Evolutionary conservation across 345 rosid species (phyloP).

Genomic region (Clarkia xantiana): DNA sequence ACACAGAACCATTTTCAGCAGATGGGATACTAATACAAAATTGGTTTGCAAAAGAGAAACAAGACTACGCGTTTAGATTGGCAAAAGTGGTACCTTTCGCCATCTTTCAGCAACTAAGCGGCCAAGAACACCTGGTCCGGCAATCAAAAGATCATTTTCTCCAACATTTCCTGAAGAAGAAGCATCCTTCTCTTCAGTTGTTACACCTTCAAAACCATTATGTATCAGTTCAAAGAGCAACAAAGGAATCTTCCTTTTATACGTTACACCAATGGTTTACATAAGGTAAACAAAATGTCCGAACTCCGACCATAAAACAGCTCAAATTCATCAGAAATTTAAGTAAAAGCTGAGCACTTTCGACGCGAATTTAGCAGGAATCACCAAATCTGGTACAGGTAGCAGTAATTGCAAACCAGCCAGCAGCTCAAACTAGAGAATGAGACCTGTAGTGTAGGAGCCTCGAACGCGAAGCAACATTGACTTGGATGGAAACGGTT

Average conservation of each 20-base stretch:
- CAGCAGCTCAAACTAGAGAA: too few species aligned
- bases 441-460: too few species aligned
- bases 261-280: background rate
- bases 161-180: constrained; percentile 38
- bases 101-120: constrained; percentile 84
- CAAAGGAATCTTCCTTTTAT: background rate
- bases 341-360: too few species aligned
- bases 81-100: constrained; percentile 40
- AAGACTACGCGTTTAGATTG: background rate
- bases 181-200: constrained; percentile 27
- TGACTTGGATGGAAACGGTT: too few species aligned
- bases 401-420: too few species aligned
- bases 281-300: background rate
- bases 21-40: background rate
- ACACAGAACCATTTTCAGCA: background rate
- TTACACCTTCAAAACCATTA: constrained; percentile 22
- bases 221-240: background rate
- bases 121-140: constrained; percentile 95
- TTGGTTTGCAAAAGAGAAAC: background rate
- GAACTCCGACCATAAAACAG: too few species aligned
- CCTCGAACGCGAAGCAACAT: too few species aligned
- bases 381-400: too few species aligned
- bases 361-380: too few species aligned
- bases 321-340: too few species aligned
- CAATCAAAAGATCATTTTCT: constrained; percentile 57